Conservation (phyloP, 768 basidiomycete genomes). For the Tricholoma flavovirens region DNA sequence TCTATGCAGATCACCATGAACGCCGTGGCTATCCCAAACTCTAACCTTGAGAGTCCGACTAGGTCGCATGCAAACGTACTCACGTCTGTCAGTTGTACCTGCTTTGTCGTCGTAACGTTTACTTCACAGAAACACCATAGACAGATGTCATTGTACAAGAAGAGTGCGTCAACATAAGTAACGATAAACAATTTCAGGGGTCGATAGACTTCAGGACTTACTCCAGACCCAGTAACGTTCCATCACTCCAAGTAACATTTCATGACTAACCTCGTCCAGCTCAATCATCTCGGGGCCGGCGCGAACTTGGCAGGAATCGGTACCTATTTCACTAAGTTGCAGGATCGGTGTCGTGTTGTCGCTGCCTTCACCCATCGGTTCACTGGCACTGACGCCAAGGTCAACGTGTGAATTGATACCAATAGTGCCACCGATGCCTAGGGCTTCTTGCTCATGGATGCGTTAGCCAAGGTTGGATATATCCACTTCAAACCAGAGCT, state of each 20-base stretch:
- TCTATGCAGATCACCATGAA: too few relatives aligned
- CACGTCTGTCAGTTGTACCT: too few relatives aligned
- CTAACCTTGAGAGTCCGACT: background rate
- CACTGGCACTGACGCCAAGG: constrained; percentile 10
- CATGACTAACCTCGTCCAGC: constrained; percentile 32
- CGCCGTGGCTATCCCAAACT: background rate
- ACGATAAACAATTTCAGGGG: background rate
- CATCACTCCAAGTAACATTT: constrained; percentile 33
- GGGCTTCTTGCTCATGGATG: background rate
- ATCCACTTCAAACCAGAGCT: background rate
- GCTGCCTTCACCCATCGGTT: constrained; percentile 6
- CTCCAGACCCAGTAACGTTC: constrained; percentile 31
- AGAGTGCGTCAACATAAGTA: background rate
- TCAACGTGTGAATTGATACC: constrained; percentile 5
- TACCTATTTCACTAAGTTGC: background rate
- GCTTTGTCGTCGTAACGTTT: too few relatives aligned
- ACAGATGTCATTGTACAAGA: background rate
- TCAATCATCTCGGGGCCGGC: constrained; percentile 12
- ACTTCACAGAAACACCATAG: background rate
- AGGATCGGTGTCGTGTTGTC: constrained; percentile 1
- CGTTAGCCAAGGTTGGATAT: constrained; percentile 1
- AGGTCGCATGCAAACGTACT: background rate
- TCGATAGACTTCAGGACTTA: constrained; percentile 5
- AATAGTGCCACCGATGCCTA: constrained; percentile 3
- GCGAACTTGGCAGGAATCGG: constrained; percentile 3